Percentiles rank a stretch among this genome's conserved stretches.
Conservation (phyloP, 2,329 filamentous ascomycete species). For the Hypoxylon sp. region DNA sequence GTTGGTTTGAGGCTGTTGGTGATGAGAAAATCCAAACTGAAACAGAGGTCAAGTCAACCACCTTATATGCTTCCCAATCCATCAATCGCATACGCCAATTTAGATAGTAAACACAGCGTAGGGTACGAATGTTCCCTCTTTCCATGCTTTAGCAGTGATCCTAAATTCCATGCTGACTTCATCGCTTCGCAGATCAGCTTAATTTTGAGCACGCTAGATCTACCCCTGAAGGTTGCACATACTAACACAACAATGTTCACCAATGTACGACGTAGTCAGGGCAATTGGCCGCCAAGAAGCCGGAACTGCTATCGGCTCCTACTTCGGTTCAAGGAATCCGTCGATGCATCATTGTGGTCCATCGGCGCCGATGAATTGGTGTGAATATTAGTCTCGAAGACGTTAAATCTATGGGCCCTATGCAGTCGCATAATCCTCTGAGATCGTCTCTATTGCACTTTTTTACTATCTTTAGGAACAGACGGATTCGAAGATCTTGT, state of each 20-base stretch:
- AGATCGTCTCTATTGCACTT: too few species aligned
- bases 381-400: too few species aligned
- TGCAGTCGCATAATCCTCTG: constrained; percentile 1
- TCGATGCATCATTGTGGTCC: constrained; percentile 9
- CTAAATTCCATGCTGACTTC: constrained; percentile 21
- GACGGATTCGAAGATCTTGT: too few species aligned
- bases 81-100: constrained; percentile 3
- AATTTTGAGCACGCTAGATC: constrained; percentile 14
- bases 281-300: constrained; percentile 17
- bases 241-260: constrained; percentile 10
- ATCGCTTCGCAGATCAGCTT: constrained; percentile 23
- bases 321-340: background rate
- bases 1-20: constrained; percentile 9
- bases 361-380: constrained; percentile 2
- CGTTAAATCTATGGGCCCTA: too few species aligned
- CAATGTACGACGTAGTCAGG: constrained; percentile 18
- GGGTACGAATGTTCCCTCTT: constrained; percentile 2
- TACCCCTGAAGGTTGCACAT: constrained; percentile 8
- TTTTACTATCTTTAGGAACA: too few species aligned
- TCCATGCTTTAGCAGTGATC: constrained; percentile 9
- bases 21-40: constrained; percentile 9
- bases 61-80: constrained; percentile 25
- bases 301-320: background rate
- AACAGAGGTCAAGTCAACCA: constrained; percentile 13
- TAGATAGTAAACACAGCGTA: constrained; percentile 1